These are phyloP conservation scores for Agaricus blazei DNA, from an alignment of 768 basidiomycete genomes.

Conservation along the genomic window DNA sequence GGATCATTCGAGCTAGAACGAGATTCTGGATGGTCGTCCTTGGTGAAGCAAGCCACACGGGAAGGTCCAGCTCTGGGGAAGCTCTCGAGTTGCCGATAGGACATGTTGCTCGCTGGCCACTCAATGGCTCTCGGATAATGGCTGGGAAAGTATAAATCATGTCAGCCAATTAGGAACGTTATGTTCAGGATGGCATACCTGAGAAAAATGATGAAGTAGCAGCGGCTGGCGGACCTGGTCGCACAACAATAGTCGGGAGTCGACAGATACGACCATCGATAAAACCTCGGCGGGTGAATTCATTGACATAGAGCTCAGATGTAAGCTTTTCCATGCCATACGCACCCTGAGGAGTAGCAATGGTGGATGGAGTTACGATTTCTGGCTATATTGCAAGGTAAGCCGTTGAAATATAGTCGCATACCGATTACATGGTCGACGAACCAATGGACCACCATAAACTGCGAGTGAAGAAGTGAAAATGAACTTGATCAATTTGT, in stretches of 20 bases:
- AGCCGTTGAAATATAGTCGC: background rate
- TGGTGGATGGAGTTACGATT: slow-evolving; percentile 40
- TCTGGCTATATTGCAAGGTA: slow-evolving; percentile 24
- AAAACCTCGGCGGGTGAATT: slow-evolving; percentile 56
- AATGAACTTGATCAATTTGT: slow-evolving; percentile 41
- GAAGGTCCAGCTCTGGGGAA: slow-evolving; percentile 40
- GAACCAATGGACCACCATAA: slow-evolving; percentile 50
- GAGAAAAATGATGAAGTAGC: slow-evolving; percentile 56
- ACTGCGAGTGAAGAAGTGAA: slow-evolving; percentile 60
- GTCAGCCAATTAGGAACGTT: background rate
- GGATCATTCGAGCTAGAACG: slow-evolving; percentile 39
- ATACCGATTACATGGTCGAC: background rate
- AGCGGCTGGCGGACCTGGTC: slow-evolving; percentile 47
- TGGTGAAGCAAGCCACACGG: slow-evolving; percentile 47
- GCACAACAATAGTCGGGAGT: slow-evolving; percentile 55
- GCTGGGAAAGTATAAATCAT: slow-evolving; percentile 19
- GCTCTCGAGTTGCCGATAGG: slow-evolving; percentile 44
- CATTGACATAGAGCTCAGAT: slow-evolving; percentile 53
- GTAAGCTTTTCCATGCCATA: slow-evolving; percentile 54
- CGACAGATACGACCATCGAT: slow-evolving; percentile 56
- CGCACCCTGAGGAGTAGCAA: slow-evolving; percentile 50
- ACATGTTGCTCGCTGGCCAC: slow-evolving; percentile 44
- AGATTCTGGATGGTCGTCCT: slow-evolving; percentile 53
- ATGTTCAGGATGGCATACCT: slow-evolving; percentile 24
- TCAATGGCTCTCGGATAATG: slow-evolving; percentile 54